phyloP scores from a whole-genome alignment of 306 rosid species.

The Alnus rubra region DNA sequence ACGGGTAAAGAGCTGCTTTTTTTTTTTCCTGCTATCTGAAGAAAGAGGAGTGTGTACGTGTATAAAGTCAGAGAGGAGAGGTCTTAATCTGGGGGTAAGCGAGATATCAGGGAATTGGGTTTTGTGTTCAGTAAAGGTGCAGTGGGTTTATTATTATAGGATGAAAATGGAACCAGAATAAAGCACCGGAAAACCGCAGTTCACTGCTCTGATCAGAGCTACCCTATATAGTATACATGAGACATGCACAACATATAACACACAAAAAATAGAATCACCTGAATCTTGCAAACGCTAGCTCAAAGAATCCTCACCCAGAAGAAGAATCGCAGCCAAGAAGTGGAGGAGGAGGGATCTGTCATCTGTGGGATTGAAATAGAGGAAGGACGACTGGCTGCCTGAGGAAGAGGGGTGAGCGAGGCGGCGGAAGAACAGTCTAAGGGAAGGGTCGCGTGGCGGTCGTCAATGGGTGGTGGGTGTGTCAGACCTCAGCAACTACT shows the following conservation, averaged over 20 bases:
- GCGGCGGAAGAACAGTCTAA: constrained; percentile 17
- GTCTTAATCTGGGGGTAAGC: constrained; percentile 20
- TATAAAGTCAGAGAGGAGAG: constrained; percentile 17
- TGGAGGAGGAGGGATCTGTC: neutral
- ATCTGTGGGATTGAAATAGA: neutral
- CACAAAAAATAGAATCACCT: neutral
- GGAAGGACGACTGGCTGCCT: neutral
- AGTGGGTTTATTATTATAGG: neutral
- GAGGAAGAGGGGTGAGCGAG: constrained; percentile 12
- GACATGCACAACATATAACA: neutral
- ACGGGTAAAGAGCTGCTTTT: neutral
- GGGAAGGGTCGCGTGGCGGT: constrained; percentile 32
- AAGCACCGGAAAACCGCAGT: neutral
- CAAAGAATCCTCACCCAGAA: neutral
- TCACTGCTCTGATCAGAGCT: no score
- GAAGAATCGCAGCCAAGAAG: neutral
- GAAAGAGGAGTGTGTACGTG: constrained; percentile 9
- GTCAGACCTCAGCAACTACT: constrained; percentile 33
- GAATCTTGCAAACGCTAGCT: constrained; percentile 5
- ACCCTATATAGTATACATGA: neutral
- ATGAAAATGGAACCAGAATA: constrained; percentile 17
- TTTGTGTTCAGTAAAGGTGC: constrained; percentile 7
- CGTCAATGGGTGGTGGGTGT: constrained; percentile 42
- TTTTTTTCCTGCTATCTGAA: neutral
- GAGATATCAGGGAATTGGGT: constrained; percentile 6